These are phyloP conservation scores for Wallemia mellicola DNA, from an alignment of 1,284 basidiomycete species.

Conservation along the genomic window DNA sequence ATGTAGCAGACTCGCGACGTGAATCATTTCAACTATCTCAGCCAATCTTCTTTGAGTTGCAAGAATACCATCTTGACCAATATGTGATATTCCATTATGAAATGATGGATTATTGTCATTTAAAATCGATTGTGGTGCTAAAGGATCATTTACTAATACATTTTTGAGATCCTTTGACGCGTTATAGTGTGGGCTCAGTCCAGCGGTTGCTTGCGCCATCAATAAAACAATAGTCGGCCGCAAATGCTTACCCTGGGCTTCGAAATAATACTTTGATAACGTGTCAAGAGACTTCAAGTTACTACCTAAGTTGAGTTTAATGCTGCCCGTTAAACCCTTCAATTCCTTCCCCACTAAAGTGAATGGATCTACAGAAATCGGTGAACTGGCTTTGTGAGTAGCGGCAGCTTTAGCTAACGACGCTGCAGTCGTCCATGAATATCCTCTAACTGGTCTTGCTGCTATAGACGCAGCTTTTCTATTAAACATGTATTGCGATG, in stretches of 20 bases:
- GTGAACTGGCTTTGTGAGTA: neutral
- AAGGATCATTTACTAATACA: constrained; percentile 29
- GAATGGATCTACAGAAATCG: constrained; percentile 25
- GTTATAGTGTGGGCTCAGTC: constrained; percentile 27
- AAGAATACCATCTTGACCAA: constrained; percentile 2
- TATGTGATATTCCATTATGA: constrained; percentile 34
- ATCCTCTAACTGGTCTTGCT: neutral
- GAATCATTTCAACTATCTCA: constrained; percentile 95
- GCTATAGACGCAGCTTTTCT: neutral
- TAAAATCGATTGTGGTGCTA: constrained; percentile 39
- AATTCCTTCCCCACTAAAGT: constrained; percentile 42
- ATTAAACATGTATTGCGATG: neutral
- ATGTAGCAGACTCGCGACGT: constrained; percentile 80
- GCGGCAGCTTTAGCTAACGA: neutral
- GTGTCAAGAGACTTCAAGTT: constrained; percentile 61
- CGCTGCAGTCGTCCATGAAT: neutral
- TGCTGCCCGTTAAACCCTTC: constrained; percentile 34
- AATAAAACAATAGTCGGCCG: constrained; percentile 71
- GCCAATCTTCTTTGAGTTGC: constrained; percentile 77
- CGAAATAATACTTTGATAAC: constrained; percentile 79
- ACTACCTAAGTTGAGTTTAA: constrained; percentile 54
- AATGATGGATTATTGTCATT: constrained; percentile 48
- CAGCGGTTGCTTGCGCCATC: constrained; percentile 72
- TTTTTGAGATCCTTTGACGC: constrained; percentile 9
- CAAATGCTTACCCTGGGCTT: constrained; percentile 51